These are phyloP conservation scores for Candida maris DNA, from an alignment of 805 yeast genomes.

Conservation along the genomic window DNA sequence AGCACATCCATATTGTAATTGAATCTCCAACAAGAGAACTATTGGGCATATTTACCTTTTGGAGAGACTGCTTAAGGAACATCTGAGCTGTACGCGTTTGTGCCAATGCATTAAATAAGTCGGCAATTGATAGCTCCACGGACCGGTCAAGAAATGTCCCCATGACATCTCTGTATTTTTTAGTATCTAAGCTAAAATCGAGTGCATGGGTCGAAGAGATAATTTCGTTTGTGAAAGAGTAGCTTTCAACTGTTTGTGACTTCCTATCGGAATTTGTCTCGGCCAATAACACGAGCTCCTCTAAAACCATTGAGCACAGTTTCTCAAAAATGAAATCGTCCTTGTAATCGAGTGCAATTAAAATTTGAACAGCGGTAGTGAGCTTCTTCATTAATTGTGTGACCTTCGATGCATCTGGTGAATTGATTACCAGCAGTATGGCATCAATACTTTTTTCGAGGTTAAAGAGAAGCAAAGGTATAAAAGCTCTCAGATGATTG, in stretches of 20 bases:
- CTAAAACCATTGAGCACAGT: constrained; percentile 10
- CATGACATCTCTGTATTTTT: constrained; percentile 15
- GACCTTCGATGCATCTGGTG: constrained; percentile 27
- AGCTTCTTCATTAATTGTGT: constrained; percentile 10
- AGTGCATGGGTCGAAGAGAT: constrained; percentile 18
- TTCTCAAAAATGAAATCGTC: constrained; percentile 6
- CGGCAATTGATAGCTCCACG: constrained; percentile 17
- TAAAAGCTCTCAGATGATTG: constrained; percentile 11
- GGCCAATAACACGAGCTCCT: constrained; percentile 13
- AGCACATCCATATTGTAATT: constrained; percentile 37
- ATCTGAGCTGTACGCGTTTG: neutral
- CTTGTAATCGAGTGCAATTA: constrained; percentile 6
- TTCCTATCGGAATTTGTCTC: constrained; percentile 2
- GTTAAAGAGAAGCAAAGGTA: constrained; percentile 2
- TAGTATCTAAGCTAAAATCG: constrained; percentile 8
- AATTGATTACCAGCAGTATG: constrained; percentile 18
- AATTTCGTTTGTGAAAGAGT: constrained; percentile 21
- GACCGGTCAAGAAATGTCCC: constrained; percentile 20
- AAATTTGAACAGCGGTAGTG: constrained; percentile 7
- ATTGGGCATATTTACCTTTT: neutral
- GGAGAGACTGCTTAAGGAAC: constrained; percentile 3
- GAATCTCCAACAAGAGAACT: constrained; percentile 19
- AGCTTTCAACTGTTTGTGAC: neutral
- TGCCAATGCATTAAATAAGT: constrained; percentile 9
- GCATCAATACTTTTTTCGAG: constrained; percentile 15